phyloP scores from a whole-genome alignment of 2,329 filamentous ascomycete species.

The Pseudogymnoascus sp. region DNA sequence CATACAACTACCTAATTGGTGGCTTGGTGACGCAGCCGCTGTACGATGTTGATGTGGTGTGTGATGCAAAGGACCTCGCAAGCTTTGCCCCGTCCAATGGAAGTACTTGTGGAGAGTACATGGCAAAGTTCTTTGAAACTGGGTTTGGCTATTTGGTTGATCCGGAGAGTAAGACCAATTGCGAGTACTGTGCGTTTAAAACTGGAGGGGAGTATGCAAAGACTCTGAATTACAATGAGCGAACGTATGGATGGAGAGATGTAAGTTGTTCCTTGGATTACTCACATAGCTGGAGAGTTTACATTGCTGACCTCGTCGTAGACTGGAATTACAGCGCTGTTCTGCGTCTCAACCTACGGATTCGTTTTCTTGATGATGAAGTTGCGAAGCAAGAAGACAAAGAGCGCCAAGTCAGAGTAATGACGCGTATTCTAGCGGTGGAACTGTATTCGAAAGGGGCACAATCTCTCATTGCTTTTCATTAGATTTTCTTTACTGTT shows the following conservation, averaged over 20 bases:
- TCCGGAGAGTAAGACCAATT: slow-evolving; percentile 45
- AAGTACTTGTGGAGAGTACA: slow-evolving; percentile 47
- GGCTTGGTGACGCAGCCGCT: slow-evolving; percentile 44
- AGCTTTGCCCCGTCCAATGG: slow-evolving; percentile 30
- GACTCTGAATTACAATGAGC: slow-evolving; percentile 50
- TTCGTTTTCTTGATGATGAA: slow-evolving; percentile 37
- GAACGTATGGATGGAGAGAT: slow-evolving; percentile 60
- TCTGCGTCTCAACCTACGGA: slow-evolving; percentile 32
- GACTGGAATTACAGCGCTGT: slow-evolving; percentile 34
- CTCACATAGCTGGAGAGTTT: slow-evolving; percentile 40
- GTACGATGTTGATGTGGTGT: slow-evolving; percentile 40
- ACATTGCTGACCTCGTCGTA: slow-evolving; percentile 48
- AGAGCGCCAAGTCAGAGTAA: slow-evolving; percentile 27
- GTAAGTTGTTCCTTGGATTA: slow-evolving; percentile 18
- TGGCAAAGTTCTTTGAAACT: slow-evolving; percentile 22
- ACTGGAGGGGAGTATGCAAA: slow-evolving; percentile 51
- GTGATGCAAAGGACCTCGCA: slow-evolving; percentile 42
- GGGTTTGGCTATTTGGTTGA: slow-evolving; percentile 45
- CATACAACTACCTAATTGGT: slow-evolving; percentile 54
- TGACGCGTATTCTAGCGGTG: neutral
- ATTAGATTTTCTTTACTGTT: neutral
- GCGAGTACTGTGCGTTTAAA: slow-evolving; percentile 53
- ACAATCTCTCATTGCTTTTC: slow-evolving; percentile 7
- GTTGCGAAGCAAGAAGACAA: slow-evolving; percentile 35
- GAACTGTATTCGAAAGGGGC: slow-evolving; percentile 2